A percentile compares a stretch with the other conserved stretches of the same genome.
Conservation (phyloP, 2,329 filamentous ascomycete species). For the Colletotrichum orbiculare region DNA sequence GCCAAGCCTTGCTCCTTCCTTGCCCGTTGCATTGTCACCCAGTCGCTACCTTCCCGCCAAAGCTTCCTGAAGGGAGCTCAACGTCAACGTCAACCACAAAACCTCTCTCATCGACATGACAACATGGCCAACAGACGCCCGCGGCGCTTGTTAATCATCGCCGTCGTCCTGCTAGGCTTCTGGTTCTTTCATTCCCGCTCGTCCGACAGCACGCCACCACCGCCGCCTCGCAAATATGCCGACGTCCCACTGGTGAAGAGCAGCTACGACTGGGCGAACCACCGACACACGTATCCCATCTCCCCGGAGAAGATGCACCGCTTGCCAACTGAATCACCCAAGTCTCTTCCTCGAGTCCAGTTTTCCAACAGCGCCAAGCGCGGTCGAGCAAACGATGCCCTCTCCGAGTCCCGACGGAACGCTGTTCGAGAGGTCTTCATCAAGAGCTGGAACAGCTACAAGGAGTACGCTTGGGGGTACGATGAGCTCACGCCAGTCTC, state of each 20-base stretch:
- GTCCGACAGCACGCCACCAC: background rate
- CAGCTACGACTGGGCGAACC: constrained; percentile 35
- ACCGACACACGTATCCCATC: constrained; percentile 27
- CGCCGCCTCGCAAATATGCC: constrained; percentile 18
- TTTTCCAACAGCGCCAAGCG: constrained; percentile 29
- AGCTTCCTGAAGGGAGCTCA: background rate
- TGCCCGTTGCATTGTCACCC: background rate
- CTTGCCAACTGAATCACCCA: constrained; percentile 19
- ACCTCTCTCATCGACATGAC: constrained; percentile 15
- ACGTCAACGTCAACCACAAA: background rate
- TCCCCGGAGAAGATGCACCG: constrained; percentile 30
- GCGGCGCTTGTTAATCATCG: constrained; percentile 33
- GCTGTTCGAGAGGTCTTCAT: constrained; percentile 48
- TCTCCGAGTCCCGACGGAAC: constrained; percentile 32
- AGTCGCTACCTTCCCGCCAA: background rate
- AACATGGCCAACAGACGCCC: constrained; percentile 36
- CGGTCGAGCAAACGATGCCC: constrained; percentile 22
- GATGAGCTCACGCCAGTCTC: constrained; percentile 59
- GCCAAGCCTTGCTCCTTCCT: background rate
- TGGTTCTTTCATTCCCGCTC: constrained; percentile 15
- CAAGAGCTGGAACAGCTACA: constrained; percentile 56
- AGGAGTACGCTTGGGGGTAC: constrained; percentile 56
- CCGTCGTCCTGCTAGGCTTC: constrained; percentile 24
- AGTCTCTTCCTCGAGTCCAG: constrained; percentile 29
- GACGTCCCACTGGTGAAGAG: constrained; percentile 27